Conservation (phyloP, 2,329 filamentous ascomycete genomes). For the Ophiostoma sp. region DNA sequence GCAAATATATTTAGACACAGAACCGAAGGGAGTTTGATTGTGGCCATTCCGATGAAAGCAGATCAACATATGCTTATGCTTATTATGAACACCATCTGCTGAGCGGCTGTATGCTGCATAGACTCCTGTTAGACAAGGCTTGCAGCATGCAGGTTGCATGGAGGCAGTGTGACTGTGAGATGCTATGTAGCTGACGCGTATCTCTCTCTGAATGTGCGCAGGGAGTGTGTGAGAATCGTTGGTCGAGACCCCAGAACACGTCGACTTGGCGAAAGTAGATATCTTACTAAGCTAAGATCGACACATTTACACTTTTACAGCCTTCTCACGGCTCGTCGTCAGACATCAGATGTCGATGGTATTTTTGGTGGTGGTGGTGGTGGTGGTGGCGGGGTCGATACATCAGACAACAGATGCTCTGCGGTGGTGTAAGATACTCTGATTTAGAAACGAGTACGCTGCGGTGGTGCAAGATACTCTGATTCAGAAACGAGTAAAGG, state of each 20-base stretch:
- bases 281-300: too few species aligned
- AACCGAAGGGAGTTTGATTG: too few species aligned
- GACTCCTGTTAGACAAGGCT: slow-evolving; percentile 1
- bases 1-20: background rate
- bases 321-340: too few species aligned
- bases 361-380: background rate
- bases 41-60: background rate
- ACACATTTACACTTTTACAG: too few species aligned
- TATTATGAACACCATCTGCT: background rate
- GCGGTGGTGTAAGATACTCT: too few species aligned
- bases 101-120: background rate
- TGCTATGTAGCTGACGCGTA: background rate
- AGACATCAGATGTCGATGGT: background rate
- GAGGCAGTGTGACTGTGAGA: slow-evolving; percentile 10
- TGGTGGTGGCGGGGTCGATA: background rate
- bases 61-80: background rate
- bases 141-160: background rate
- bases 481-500: too few species aligned
- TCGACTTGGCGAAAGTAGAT: too few species aligned
- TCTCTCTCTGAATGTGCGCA: background rate
- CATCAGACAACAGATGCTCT: background rate
- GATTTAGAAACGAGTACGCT: too few species aligned
- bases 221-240: background rate
- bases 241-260: too few species aligned
- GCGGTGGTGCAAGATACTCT: too few species aligned